Evolutionary conservation across 2,329 filamentous ascomycete species (phyloP).

Genomic region (Colletotrichum falcatum): DNA sequence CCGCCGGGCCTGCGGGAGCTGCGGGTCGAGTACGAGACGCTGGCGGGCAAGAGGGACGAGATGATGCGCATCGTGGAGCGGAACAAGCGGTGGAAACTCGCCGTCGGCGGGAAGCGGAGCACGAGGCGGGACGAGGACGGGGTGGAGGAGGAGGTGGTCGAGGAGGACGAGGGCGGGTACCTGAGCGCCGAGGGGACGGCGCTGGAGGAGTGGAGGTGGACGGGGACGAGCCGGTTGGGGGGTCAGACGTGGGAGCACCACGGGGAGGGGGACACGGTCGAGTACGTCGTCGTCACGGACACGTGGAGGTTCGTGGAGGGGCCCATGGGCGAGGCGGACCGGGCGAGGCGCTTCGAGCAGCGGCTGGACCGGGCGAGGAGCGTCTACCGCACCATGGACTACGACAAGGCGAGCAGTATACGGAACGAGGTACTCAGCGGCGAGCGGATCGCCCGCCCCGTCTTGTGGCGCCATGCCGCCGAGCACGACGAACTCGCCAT

Average conservation of each 20-base stretch:
- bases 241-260: slow-evolving; percentile 28
- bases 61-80: slow-evolving; percentile 56
- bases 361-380: too few relatives aligned
- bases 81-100: slow-evolving; percentile 34
- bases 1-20: slow-evolving; percentile 53
- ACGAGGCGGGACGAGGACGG: neutral
- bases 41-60: slow-evolving; percentile 58
- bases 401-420: neutral
- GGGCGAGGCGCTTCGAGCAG: neutral
- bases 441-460: neutral
- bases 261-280: slow-evolving; percentile 22
- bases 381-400: neutral
- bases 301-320: slow-evolving; percentile 22
- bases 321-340: slow-evolving; percentile 21
- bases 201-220: slow-evolving; percentile 30
- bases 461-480: too few relatives aligned
- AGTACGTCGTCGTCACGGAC: slow-evolving; percentile 33
- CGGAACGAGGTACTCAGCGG: too few relatives aligned
- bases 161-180: slow-evolving; percentile 9
- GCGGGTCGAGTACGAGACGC: slow-evolving; percentile 60
- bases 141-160: neutral
- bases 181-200: slow-evolving; percentile 23
- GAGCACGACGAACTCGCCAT: too few relatives aligned
- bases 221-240: slow-evolving; percentile 16
- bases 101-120: neutral